Percentiles rank a stretch among this genome's conserved stretches.
Conservation (phyloP, 2,329 filamentous ascomycete species). For the Pseudonectria buxi region DNA sequence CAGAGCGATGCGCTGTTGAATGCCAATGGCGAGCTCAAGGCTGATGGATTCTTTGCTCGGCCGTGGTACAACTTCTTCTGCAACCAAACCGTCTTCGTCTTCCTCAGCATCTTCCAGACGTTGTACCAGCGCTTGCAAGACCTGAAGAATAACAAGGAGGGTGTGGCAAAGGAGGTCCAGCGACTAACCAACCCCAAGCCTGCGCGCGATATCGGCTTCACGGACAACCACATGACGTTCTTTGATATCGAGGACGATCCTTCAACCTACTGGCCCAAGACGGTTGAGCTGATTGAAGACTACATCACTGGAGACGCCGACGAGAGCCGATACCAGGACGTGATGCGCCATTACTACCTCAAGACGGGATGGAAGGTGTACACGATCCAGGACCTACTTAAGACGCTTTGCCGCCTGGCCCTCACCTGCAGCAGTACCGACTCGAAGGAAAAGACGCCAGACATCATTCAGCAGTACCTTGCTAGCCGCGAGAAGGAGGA, state of each 20-base stretch:
- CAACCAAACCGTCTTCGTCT: slow-evolving; percentile 87
- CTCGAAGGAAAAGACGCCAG: slow-evolving; percentile 85
- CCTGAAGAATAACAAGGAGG: slow-evolving; percentile 71
- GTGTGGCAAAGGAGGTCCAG: slow-evolving; percentile 66
- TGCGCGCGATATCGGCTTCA: slow-evolving; percentile 74
- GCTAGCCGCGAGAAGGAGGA: slow-evolving; percentile 73
- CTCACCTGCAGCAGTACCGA: slow-evolving; percentile 80
- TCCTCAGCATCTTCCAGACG: slow-evolving; percentile 89
- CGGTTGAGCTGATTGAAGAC: slow-evolving; percentile 78
- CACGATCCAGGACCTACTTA: slow-evolving; percentile 82
- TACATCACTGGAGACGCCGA: slow-evolving; percentile 79
- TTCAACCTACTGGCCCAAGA: slow-evolving; percentile 77
- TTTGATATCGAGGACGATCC: slow-evolving; percentile 57
- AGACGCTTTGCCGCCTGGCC: slow-evolving; percentile 72
- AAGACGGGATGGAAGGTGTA: slow-evolving; percentile 90
- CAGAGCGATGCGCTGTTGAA: slow-evolving; percentile 49
- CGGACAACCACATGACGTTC: slow-evolving; percentile 72
- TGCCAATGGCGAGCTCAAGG: slow-evolving; percentile 59
- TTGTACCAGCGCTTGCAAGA: slow-evolving; percentile 77
- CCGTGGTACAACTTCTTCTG: slow-evolving; percentile 84
- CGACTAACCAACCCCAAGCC: slow-evolving; percentile 71
- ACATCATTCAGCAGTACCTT: slow-evolving; percentile 83
- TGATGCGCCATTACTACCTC: slow-evolving; percentile 85
- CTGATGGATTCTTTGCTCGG: slow-evolving; percentile 73
- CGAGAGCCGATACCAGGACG: slow-evolving; percentile 77